Evolutionary conservation across 345 rosid genomes (phyloP), one percentile per base, ranked within the genome.

Genomic region (Linum tenue): DNA sequence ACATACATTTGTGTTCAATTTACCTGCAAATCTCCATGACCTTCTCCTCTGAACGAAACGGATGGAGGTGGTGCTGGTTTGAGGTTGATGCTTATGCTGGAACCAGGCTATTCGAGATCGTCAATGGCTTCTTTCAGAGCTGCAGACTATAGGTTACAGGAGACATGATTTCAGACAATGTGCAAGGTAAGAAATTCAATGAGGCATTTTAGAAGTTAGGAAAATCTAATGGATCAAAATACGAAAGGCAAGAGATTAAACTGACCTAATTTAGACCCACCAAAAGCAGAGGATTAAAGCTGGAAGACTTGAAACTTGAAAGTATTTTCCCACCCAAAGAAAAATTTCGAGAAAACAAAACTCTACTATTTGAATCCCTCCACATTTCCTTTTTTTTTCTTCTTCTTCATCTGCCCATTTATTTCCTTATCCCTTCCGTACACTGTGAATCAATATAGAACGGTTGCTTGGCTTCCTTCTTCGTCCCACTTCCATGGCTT

Each of bases 91-190:
- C 83, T 76, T 68, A 94, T 81, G 72, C 91, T 80, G 57, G 99
- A 81, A 64, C 97, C 96, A 67, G 96, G 96, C 96, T 95, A 94
- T 73, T 90, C 95, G 61, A 90, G 92, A 75, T 90, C 99, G 78
- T 88, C 97, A 42, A 90, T 80, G 22, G 99, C 92, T 86, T 94
- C 99, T 79, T 94, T 90, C 59, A 90, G 56, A 39, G 95, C 92
- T 44, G 92, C 83, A 72, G 97, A 94, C 99, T 90, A 70, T 22
- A 22, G 40, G 65, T 67, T 53, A 36, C 36, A 36, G 39, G 11
- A 39, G 3, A 62, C 31, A 59, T 16, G 4, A 63, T 64, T 55
- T 66, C 15, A 65, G 63, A 64, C 64, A 37, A 22, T 22, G 31
- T 22, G 31, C 31, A 22, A 22, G 31, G 31, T 22, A 22, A 22